phyloP scores from a whole-genome alignment of 805 yeast species.

The Candida ulmi region DNA sequence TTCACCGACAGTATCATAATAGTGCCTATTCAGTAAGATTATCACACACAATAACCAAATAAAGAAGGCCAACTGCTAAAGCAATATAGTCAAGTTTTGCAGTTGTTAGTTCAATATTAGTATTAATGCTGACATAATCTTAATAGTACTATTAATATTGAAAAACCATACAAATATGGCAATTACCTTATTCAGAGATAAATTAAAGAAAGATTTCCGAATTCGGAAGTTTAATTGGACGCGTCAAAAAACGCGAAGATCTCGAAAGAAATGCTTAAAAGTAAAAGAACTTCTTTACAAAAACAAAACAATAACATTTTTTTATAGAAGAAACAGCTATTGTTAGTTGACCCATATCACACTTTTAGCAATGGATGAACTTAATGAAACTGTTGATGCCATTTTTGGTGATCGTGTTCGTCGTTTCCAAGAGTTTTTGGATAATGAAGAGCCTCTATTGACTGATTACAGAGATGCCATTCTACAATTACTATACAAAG shows the following conservation, averaged over 20 bases:
- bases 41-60: too few relatives aligned
- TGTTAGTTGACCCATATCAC: not conserved
- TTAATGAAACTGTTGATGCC: constrained; percentile 30
- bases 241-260: constrained; percentile 5
- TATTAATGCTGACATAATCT: too few relatives aligned
- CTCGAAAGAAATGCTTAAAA: not conserved
- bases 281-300: not conserved
- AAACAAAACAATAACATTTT: not conserved
- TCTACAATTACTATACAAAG: constrained; percentile 64
- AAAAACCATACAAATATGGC: too few relatives aligned
- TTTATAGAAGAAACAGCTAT: too few relatives aligned
- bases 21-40: not conserved
- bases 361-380: constrained; percentile 17
- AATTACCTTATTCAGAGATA: not conserved
- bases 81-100: too few relatives aligned
- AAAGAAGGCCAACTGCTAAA: too few relatives aligned
- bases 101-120: too few relatives aligned
- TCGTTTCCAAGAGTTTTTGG: constrained; percentile 82
- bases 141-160: too few relatives aligned
- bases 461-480: constrained; percentile 67
- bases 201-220: constrained; percentile 3
- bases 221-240: constrained; percentile 13
- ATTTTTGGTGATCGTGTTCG: constrained; percentile 78
- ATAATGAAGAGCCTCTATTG: constrained; percentile 40
- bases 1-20: not conserved